These are phyloP conservation scores for Eustoma russellianum DNA, from an alignment of 257 asterid genomes.

Conservation along the genomic window DNA sequence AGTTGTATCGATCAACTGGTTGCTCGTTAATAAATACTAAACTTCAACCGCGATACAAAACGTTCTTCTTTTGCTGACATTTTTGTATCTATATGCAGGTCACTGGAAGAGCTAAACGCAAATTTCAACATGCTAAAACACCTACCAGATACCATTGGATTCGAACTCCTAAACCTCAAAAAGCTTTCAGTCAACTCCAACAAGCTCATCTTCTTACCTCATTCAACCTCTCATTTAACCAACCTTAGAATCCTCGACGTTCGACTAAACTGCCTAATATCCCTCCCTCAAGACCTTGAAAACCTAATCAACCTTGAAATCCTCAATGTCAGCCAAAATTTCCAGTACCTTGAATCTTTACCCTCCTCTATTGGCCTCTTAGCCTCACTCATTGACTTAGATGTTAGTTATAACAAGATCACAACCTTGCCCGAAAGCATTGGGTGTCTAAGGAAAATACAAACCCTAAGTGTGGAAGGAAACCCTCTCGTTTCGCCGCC, in stretches of 20 bases:
- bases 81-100: constrained; percentile 51
- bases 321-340: constrained; percentile 79
- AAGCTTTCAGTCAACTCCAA: constrained; percentile 70
- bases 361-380: constrained; percentile 85
- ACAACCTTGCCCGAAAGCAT: constrained; percentile 52
- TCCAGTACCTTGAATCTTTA: constrained; percentile 49
- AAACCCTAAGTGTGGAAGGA: constrained; percentile 70
- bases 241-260: constrained; percentile 67
- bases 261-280: constrained; percentile 67
- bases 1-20: too few species aligned
- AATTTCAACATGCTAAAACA: constrained; percentile 69
- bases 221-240: constrained; percentile 70
- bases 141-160: constrained; percentile 72
- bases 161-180: constrained; percentile 55
- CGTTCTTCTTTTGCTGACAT: too few species aligned
- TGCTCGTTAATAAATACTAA: too few species aligned
- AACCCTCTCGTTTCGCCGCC: constrained; percentile 75
- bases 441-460: constrained; percentile 69
- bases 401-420: constrained; percentile 76
- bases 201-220: constrained; percentile 61
- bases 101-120: constrained; percentile 68
- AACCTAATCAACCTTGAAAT: constrained; percentile 59
- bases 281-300: constrained; percentile 82
- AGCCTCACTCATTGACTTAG: constrained; percentile 61
- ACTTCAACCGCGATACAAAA: too few species aligned